Conservation (phyloP, 2,329 filamentous ascomycete genomes). For the Colletotrichum sidae region DNA sequence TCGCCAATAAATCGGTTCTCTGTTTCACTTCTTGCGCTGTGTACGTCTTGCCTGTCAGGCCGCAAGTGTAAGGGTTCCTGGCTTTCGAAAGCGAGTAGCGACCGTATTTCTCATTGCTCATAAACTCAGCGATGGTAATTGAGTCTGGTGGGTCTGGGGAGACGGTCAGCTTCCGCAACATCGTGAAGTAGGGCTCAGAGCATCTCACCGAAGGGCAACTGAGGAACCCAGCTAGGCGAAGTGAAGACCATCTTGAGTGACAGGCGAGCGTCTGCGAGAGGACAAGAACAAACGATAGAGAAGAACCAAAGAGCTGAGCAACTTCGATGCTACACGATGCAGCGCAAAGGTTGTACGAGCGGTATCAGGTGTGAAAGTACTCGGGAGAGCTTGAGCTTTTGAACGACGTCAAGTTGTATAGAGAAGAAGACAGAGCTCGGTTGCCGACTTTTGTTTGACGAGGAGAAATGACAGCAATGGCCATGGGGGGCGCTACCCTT, state of each 20-base stretch:
- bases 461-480: conserved; percentile 21
- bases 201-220: conserved; percentile 65
- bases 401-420: conserved; percentile 18
- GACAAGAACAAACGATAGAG: background rate
- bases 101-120: conserved; percentile 78
- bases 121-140: conserved; percentile 80
- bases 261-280: background rate
- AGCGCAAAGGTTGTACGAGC: conserved; percentile 7
- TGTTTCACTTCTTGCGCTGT: conserved; percentile 71
- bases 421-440: conserved; percentile 11
- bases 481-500: conserved; percentile 12
- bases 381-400: conserved; percentile 24
- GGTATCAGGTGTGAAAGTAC: background rate
- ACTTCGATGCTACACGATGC: conserved; percentile 2
- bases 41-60: conserved; percentile 76
- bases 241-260: conserved; percentile 63
- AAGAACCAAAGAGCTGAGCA: background rate
- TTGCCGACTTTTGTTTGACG: conserved; percentile 9
- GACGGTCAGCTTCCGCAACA: conserved; percentile 17
- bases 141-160: conserved; percentile 73
- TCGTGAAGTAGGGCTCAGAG: conserved; percentile 8
- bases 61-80: conserved; percentile 80
- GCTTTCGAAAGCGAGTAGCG: conserved; percentile 72
- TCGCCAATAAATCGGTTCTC: conserved; percentile 74
- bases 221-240: conserved; percentile 70